phyloP scores from a whole-genome alignment of 1,139 yeast genomes.

The Saccharomycopsis hybrid region DNA sequence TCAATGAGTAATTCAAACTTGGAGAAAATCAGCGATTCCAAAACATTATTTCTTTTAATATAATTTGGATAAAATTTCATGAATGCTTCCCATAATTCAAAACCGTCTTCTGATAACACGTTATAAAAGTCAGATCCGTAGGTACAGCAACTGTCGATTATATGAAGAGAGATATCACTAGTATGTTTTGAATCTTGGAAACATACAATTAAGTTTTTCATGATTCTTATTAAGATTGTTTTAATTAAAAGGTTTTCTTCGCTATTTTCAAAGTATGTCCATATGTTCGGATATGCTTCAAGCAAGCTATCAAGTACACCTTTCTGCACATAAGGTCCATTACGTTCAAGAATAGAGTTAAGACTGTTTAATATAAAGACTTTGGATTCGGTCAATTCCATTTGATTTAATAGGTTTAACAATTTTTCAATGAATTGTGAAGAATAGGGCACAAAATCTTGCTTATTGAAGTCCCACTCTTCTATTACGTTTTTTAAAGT shows the following conservation, averaged over 20 bases:
- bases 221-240: constrained; percentile 62
- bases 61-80: constrained; percentile 42
- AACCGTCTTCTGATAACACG: constrained; percentile 78
- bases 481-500: constrained; percentile 37
- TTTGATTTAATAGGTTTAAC: constrained; percentile 39
- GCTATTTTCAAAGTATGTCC: constrained; percentile 53
- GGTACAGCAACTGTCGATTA: constrained; percentile 58
- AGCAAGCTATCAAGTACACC: constrained; percentile 49
- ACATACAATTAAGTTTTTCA: constrained; percentile 60
- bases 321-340: constrained; percentile 44
- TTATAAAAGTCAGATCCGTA: constrained; percentile 54
- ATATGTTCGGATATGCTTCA: constrained; percentile 59
- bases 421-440: constrained; percentile 46
- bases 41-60: constrained; percentile 28
- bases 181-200: constrained; percentile 56
- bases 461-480: constrained; percentile 80
- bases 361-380: constrained; percentile 48
- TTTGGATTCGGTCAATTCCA: constrained; percentile 67
- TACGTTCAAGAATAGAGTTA: constrained; percentile 13
- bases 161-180: constrained; percentile 60
- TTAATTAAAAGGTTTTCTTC: constrained; percentile 62
- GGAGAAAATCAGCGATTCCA: constrained; percentile 38
- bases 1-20: constrained; percentile 41
- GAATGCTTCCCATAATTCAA: constrained; percentile 73
- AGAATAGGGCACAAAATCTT: constrained; percentile 53